Conservation (phyloP, 768 basidiomycete genomes). For the Jaapia argillacea region DNA sequence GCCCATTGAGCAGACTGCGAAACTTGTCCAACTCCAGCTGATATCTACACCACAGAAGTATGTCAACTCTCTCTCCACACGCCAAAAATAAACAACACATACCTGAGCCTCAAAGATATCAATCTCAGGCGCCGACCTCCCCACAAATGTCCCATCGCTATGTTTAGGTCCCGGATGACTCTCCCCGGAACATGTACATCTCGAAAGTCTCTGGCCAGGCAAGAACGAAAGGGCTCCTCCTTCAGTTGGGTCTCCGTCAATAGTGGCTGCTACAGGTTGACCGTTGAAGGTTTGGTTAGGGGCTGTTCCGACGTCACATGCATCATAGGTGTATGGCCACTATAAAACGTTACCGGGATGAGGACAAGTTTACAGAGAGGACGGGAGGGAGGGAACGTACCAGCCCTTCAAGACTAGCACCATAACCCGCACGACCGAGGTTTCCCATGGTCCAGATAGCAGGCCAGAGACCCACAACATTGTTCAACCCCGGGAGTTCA, state of each 20-base stretch:
- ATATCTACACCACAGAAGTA: conserved; percentile 22
- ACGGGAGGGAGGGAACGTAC: conserved; percentile 26
- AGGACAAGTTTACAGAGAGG: conserved; percentile 2
- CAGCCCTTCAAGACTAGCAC: conserved; percentile 77
- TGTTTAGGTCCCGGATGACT: conserved; percentile 82
- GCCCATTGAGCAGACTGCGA: conserved; percentile 84
- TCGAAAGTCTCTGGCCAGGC: conserved; percentile 77
- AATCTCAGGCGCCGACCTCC: conserved; percentile 81
- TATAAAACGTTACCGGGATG: conserved; percentile 13
- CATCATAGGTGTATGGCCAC: conserved; percentile 81
- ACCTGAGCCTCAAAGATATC: conserved; percentile 82
- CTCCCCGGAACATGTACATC: conserved; percentile 83
- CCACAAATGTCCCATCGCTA: conserved; percentile 63
- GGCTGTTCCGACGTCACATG: conserved; percentile 89
- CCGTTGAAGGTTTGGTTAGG: conserved; percentile 74
- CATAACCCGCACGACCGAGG: conserved; percentile 82
- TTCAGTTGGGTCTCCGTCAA: conserved; percentile 46
- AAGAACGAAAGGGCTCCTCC: conserved; percentile 65
- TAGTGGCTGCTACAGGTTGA: conserved; percentile 47
- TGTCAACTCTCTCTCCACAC: conserved; percentile 10
- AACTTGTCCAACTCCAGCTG: conserved; percentile 42
- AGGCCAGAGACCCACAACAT: conserved; percentile 63
- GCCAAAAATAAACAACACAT: conserved; percentile 14
- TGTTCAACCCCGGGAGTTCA: conserved; percentile 56
- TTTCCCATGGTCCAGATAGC: conserved; percentile 79